Evolutionary conservation across 768 basidiomycete species (phyloP).

Genomic region (Boletus barrowsii): DNA sequence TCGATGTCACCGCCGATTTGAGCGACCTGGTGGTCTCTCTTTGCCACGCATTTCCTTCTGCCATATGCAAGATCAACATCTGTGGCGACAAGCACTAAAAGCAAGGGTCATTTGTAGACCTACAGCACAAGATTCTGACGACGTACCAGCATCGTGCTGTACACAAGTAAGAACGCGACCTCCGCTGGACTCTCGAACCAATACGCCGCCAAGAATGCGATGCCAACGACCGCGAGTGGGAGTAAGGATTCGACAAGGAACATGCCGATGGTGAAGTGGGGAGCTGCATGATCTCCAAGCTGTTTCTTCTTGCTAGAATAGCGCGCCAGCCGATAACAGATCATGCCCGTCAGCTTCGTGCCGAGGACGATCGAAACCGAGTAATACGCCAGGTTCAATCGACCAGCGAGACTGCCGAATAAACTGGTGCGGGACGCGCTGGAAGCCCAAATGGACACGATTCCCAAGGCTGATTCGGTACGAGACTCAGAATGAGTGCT

Average conservation of each 20-base stretch:
- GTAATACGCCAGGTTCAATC: conserved; percentile 1
- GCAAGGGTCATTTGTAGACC: background rate
- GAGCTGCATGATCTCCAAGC: too few species aligned
- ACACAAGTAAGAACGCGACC: too few species aligned
- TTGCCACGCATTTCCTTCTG: conserved; percentile 4
- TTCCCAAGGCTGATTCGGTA: conserved; percentile 4
- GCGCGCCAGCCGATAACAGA: too few species aligned
- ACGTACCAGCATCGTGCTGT: too few species aligned
- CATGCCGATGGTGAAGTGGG: too few species aligned
- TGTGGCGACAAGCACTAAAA: conserved; percentile 14
- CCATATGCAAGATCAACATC: conserved; percentile 10
- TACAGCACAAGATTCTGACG: too few species aligned
- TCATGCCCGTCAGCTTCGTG: too few species aligned
- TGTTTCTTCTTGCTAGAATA: too few species aligned
- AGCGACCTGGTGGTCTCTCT: background rate
- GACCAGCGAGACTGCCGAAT: background rate
- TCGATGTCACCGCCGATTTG: background rate
- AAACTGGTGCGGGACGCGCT: background rate
- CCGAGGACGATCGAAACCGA: background rate
- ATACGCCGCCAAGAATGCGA: too few species aligned
- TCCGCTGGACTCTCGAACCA: too few species aligned
- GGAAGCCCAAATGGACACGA: background rate
- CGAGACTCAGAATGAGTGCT: background rate
- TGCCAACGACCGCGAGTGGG: too few species aligned
- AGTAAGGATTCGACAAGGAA: too few species aligned